phyloP scores from a whole-genome alignment of 441 rosid species.

The Eutrema salsugineum region DNA sequence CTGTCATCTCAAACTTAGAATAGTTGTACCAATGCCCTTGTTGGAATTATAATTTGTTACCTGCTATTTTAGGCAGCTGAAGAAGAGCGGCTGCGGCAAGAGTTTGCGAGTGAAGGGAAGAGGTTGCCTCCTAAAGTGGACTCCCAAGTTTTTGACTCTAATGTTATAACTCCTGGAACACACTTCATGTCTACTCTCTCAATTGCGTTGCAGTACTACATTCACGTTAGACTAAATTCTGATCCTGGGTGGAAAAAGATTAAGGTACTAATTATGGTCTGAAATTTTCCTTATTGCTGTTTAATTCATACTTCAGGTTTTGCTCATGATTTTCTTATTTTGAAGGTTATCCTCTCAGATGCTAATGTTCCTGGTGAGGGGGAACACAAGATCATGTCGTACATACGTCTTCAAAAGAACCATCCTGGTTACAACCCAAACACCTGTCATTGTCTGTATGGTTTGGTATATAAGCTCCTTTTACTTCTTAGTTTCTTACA shows the following conservation, averaged over 20 bases:
- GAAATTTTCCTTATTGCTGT: not conserved
- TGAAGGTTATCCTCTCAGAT: constrained; percentile 92
- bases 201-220: constrained; percentile 78
- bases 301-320: constrained; percentile 13
- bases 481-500: not conserved
- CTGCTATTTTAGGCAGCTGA: constrained; percentile 65
- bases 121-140: constrained; percentile 69
- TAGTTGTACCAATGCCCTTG: not conserved
- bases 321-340: constrained; percentile 25
- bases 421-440: constrained; percentile 86
- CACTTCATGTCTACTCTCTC: constrained; percentile 83
- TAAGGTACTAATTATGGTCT: constrained; percentile 43
- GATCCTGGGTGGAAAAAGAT: constrained; percentile 93
- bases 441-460: constrained; percentile 84
- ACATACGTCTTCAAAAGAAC: constrained; percentile 85
- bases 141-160: constrained; percentile 76
- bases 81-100: constrained; percentile 74
- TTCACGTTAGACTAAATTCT: constrained; percentile 74
- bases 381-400: constrained; percentile 90
- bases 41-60: not conserved
- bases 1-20: not conserved
- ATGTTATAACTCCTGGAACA: constrained; percentile 93
- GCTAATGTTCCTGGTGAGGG: constrained; percentile 99
- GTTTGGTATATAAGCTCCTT: constrained; percentile 69
- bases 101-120: constrained; percentile 84